These are phyloP conservation scores for Coffea humblotiana DNA, from an alignment of 305 asterid genomes.

Conservation along the genomic window DNA sequence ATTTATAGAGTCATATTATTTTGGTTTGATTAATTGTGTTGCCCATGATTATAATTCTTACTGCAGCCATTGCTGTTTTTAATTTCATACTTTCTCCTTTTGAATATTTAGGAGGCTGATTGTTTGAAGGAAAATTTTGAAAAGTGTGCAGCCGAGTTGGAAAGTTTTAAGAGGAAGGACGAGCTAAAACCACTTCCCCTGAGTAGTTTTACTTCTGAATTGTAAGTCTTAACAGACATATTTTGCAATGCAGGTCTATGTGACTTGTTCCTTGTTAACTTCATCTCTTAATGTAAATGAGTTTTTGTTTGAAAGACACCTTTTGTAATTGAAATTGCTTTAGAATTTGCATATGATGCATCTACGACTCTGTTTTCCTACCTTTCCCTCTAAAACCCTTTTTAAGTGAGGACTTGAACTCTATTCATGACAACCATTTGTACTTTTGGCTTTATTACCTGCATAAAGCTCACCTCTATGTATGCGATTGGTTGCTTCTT, in stretches of 20 bases:
- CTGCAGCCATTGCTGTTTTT: neutral
- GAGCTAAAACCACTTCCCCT: conserved; percentile 52
- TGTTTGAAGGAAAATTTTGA: conserved; percentile 63
- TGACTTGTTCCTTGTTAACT: neutral
- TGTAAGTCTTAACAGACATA: conserved; percentile 43
- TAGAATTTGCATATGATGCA: neutral
- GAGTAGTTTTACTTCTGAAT: conserved; percentile 48
- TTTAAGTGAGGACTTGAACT: neutral
- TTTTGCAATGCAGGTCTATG: neutral
- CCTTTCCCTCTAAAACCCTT: neutral
- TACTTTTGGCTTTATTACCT: neutral
- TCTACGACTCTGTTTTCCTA: neutral
- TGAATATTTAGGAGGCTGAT: conserved; percentile 52
- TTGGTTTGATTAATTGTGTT: neutral
- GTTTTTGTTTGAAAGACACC: neutral
- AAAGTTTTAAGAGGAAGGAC: conserved; percentile 52
- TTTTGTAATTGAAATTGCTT: neutral
- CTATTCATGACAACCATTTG: neutral
- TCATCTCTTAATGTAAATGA: no score
- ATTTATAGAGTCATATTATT: neutral
- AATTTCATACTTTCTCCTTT: conserved; percentile 9
- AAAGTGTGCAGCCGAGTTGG: conserved; percentile 52
- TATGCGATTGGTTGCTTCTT: neutral
- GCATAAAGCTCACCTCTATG: neutral
- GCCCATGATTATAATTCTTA: neutral